phyloP scores from a whole-genome alignment of 2,329 filamentous ascomycete species.

The Paracoccidioides brasiliensis region DNA sequence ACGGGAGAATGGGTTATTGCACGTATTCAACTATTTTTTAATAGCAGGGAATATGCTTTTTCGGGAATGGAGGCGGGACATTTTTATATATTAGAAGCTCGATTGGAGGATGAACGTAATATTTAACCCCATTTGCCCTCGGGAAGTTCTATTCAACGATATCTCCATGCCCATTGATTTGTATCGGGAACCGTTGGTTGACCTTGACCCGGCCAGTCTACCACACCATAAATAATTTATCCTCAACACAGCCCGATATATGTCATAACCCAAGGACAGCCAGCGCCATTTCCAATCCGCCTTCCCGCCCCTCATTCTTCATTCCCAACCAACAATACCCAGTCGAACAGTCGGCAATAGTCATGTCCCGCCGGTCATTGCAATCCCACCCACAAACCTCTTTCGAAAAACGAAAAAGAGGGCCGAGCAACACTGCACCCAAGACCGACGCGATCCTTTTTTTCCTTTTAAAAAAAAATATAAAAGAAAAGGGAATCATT shows the following conservation, averaged over 20 bases:
- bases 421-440: conserved; percentile 41
- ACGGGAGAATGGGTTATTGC: not conserved
- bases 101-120: too few relatives aligned
- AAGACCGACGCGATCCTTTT: conserved; percentile 38
- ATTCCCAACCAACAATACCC: not conserved
- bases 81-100: too few relatives aligned
- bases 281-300: too few relatives aligned
- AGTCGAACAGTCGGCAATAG: conserved; percentile 1
- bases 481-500: conserved; percentile 24
- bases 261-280: too few relatives aligned
- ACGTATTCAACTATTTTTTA: not conserved
- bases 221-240: too few relatives aligned
- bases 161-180: too few relatives aligned
- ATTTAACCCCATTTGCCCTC: too few relatives aligned
- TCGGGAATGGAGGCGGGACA: not conserved
- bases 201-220: too few relatives aligned
- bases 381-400: conserved; percentile 39
- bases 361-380: conserved; percentile 46
- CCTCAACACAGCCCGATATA: too few relatives aligned
- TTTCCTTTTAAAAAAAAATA: conserved; percentile 5
- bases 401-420: conserved; percentile 20
- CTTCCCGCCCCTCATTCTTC: not conserved
- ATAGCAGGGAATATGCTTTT: not conserved
- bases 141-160: too few relatives aligned
- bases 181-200: too few relatives aligned